These are phyloP conservation scores for Orbilia quercus DNA, from an alignment of 2,329 filamentous ascomycete species.

Conservation along the genomic window DNA sequence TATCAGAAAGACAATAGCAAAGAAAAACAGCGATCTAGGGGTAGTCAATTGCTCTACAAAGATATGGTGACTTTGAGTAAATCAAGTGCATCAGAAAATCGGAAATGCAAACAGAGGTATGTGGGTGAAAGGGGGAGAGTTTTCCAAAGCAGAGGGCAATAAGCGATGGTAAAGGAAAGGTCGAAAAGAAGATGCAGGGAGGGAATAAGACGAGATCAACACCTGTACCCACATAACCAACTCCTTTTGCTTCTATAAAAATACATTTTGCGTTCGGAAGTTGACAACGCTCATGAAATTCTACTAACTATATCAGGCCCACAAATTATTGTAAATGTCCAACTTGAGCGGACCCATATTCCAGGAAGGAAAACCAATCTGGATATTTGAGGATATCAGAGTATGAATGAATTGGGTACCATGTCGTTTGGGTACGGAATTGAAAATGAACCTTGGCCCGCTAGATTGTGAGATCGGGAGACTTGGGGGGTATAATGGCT, in stretches of 20 bases:
- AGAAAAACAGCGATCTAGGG: constrained; percentile 52
- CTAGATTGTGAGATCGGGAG: constrained; percentile 40
- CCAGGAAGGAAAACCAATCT: neutral
- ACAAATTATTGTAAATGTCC: constrained; percentile 34
- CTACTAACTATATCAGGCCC: constrained; percentile 31
- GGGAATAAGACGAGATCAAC: constrained; percentile 35
- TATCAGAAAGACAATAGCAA: constrained; percentile 32
- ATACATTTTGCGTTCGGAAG: constrained; percentile 50
- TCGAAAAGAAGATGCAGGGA: constrained; percentile 5
- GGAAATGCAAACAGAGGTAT: too few species aligned
- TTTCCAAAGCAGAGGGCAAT: too few species aligned
- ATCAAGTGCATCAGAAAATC: neutral
- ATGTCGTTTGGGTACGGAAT: constrained; percentile 49
- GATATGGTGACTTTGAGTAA: constrained; percentile 2
- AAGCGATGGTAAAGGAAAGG: neutral
- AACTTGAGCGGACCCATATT: constrained; percentile 9
- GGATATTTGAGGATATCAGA: constrained; percentile 12
- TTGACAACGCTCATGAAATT: constrained; percentile 44
- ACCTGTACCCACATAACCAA: constrained; percentile 54
- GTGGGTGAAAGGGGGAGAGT: neutral
- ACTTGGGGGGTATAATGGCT: constrained; percentile 43
- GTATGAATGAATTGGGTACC: constrained; percentile 48
- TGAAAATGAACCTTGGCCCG: constrained; percentile 27
- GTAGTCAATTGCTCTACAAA: constrained; percentile 54
- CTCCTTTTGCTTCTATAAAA: constrained; percentile 57